Conservation (phyloP, 352 stramenopile species). For the Phytopythium delawarense region DNA sequence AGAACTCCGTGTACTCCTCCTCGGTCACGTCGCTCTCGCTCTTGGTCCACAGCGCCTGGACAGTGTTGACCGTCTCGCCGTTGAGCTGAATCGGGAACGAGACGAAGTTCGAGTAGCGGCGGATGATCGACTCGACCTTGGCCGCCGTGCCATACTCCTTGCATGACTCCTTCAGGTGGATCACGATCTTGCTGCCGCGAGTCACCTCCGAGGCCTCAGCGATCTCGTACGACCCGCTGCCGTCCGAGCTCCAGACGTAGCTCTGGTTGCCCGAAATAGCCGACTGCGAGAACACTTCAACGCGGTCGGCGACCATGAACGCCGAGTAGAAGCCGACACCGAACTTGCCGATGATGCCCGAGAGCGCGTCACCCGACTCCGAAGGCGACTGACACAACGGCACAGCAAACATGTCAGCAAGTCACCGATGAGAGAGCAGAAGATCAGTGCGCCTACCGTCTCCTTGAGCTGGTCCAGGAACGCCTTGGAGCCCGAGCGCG, state of each 20-base stretch:
- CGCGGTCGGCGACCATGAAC: slow-evolving; percentile 98
- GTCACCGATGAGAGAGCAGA: not conserved
- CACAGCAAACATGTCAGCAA: not conserved
- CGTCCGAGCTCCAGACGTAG: slow-evolving; percentile 77
- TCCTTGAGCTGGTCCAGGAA: slow-evolving; percentile 95
- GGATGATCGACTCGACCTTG: slow-evolving; percentile 95
- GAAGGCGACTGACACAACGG: slow-evolving; percentile 24
- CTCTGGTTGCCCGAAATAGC: slow-evolving; percentile 43
- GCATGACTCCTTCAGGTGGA: slow-evolving; percentile 96
- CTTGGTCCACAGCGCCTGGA: slow-evolving; percentile 98
- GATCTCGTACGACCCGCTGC: slow-evolving; percentile 80
- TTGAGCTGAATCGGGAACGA: slow-evolving; percentile 98
- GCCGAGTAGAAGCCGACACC: slow-evolving; percentile 99
- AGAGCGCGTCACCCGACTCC: slow-evolving; percentile 66
- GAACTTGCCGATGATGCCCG: slow-evolving; percentile 99
- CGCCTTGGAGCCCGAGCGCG: slow-evolving; percentile 95
- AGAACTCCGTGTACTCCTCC: slow-evolving; percentile 97
- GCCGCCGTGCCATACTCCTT: slow-evolving; percentile 92
- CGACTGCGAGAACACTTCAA: slow-evolving; percentile 91
- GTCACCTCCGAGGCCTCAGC: slow-evolving; percentile 58
- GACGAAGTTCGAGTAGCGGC: slow-evolving; percentile 99
- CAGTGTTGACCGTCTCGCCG: slow-evolving; percentile 96
- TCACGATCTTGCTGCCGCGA: slow-evolving; percentile 96
- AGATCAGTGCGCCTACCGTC: slow-evolving; percentile 19
- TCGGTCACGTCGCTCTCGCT: slow-evolving; percentile 94